These are phyloP conservation scores for Calonectria crousiana DNA, from an alignment of 2,329 filamentous ascomycete genomes.

Conservation along the genomic window DNA sequence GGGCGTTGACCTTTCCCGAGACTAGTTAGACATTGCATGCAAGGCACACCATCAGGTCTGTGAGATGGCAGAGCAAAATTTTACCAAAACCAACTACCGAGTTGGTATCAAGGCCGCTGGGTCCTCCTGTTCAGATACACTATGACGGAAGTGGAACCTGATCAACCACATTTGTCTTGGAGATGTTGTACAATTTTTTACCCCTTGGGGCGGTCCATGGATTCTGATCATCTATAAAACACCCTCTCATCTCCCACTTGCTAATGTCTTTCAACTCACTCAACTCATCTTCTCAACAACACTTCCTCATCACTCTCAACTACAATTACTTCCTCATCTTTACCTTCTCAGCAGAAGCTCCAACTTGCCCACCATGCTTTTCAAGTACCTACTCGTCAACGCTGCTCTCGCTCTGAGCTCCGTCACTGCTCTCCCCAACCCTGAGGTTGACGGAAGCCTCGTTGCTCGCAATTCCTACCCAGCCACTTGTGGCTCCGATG, in stretches of 20 bases:
- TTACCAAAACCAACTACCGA: neutral
- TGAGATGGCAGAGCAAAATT: neutral
- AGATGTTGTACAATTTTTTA: neutral
- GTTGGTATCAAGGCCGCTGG: neutral
- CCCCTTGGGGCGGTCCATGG: neutral
- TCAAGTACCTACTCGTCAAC: conserved; percentile 37
- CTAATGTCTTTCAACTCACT: neutral
- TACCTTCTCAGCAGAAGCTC: neutral
- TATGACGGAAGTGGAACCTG: neutral
- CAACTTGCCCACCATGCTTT: conserved; percentile 35
- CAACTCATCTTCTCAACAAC: neutral
- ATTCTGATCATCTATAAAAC: neutral
- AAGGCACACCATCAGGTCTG: neutral
- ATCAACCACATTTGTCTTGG: neutral
- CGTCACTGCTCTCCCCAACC: conserved; percentile 34
- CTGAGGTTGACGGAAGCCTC: conserved; percentile 28
- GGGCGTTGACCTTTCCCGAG: too few species aligned
- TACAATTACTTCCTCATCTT: too few species aligned
- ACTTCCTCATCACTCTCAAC: neutral
- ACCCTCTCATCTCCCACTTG: neutral
- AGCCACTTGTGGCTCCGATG: conserved; percentile 11
- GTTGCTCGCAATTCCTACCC: conserved; percentile 31
- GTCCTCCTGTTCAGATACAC: neutral
- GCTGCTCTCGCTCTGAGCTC: conserved; percentile 31
- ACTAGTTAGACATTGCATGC: neutral